A percentile compares a stretch with the other conserved stretches of the same genome.
Conservation (phyloP, 768 basidiomycete genomes). For the Pleurotus sapidus region DNA sequence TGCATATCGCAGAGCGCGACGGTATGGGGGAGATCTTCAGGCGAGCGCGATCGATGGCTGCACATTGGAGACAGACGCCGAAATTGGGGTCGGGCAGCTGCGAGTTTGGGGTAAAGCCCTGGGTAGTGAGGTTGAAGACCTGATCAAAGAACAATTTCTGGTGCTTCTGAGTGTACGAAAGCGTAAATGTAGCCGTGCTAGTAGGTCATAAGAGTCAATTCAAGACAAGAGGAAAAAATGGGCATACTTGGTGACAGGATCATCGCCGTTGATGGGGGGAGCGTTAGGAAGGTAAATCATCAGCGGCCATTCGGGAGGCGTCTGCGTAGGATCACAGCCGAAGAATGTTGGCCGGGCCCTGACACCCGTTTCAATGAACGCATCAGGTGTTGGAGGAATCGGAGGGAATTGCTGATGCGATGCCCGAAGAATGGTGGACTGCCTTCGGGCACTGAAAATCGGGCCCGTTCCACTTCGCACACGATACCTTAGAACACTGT, state of each 20-base stretch:
- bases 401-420: slow-evolving; percentile 66
- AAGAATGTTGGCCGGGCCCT: slow-evolving; percentile 76
- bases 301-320: slow-evolving; percentile 57
- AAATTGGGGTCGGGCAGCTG: slow-evolving; percentile 60
- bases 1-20: slow-evolving; percentile 37
- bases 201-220: slow-evolving; percentile 8
- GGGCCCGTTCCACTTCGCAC: slow-evolving; percentile 50
- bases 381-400: slow-evolving; percentile 47
- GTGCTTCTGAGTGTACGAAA: slow-evolving; percentile 57
- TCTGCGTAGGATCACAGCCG: slow-evolving; percentile 59
- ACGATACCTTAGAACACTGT: no score
- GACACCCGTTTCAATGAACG: slow-evolving; percentile 58
- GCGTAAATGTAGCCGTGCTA: slow-evolving; percentile 56
- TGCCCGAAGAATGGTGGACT: slow-evolving; percentile 37
- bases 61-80: slow-evolving; percentile 68
- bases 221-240: neutral
- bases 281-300: slow-evolving; percentile 77
- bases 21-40: slow-evolving; percentile 30
- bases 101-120: slow-evolving; percentile 60
- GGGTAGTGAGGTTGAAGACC: slow-evolving; percentile 49
- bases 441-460: slow-evolving; percentile 40
- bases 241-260: slow-evolving; percentile 64
- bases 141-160: slow-evolving; percentile 60
- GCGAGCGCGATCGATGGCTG: slow-evolving; percentile 52
- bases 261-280: slow-evolving; percentile 59